phyloP scores from a whole-genome alignment of 2,329 filamentous ascomycete species.

The Tolypocladium tundrense region DNA sequence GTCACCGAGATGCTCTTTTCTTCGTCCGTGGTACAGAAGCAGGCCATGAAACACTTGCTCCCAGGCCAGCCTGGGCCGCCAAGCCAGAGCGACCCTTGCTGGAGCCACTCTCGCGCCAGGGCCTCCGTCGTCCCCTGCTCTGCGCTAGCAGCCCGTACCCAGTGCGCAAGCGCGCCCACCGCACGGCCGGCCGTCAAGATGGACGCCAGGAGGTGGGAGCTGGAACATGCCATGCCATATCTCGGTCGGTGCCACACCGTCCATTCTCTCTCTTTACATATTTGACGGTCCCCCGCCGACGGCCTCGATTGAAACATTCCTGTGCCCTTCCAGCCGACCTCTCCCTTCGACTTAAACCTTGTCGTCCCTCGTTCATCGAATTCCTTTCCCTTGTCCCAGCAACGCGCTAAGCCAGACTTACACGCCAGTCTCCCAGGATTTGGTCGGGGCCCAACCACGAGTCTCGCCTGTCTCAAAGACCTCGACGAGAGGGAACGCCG shows the following conservation, averaged over 20 bases:
- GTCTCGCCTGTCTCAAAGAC: neutral
- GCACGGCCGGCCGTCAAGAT: neutral
- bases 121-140: neutral
- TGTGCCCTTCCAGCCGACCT: slow-evolving; percentile 4
- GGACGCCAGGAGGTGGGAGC: slow-evolving; percentile 1
- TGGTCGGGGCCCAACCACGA: neutral
- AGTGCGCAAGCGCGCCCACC: slow-evolving; percentile 1
- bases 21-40: neutral
- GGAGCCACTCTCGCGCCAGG: neutral
- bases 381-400: slow-evolving; percentile 6
- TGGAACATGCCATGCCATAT: slow-evolving; percentile 3
- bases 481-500: neutral
- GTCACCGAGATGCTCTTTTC: too few species aligned
- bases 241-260: neutral
- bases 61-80: neutral
- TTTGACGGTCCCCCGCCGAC: neutral
- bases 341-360: slow-evolving; percentile 2
- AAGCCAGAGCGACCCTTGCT: neutral
- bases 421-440: neutral
- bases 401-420: slow-evolving; percentile 1
- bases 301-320: slow-evolving; percentile 5
- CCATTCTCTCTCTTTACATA: slow-evolving; percentile 2
- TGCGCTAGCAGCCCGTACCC: slow-evolving; percentile 1
- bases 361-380: slow-evolving; percentile 6
- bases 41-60: neutral